These are phyloP conservation scores for Tetrahymena malaccensis DNA, from an alignment of 73 alveolate species.

Conservation along the genomic window DNA sequence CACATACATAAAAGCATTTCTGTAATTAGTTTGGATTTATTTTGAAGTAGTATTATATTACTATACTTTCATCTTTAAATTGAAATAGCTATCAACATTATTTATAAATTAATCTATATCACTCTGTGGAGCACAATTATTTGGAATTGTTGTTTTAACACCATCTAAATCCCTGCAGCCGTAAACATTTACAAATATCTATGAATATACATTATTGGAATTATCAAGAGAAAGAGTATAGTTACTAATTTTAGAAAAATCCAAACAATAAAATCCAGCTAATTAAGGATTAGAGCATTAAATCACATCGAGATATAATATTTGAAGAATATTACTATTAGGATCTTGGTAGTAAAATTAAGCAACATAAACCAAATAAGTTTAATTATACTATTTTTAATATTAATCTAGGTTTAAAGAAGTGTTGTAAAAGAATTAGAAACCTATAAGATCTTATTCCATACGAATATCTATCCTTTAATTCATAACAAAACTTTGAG, in stretches of 20 bases:
- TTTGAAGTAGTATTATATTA: background rate
- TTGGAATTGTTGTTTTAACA: background rate
- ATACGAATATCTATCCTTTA: background rate
- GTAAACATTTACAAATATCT: too few relatives aligned
- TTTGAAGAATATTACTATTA: too few relatives aligned
- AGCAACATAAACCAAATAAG: background rate
- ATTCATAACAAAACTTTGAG: background rate
- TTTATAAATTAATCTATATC: background rate
- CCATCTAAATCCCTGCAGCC: background rate
- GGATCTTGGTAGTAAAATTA: background rate
- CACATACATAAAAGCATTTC: background rate
- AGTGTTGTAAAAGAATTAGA: too few relatives aligned
- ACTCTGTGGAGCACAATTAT: background rate
- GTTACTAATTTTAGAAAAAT: background rate
- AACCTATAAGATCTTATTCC: background rate
- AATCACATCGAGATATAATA: background rate
- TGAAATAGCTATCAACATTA: background rate
- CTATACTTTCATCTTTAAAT: background rate
- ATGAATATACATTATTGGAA: background rate
- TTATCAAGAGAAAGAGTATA: background rate
- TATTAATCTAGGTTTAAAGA: background rate
- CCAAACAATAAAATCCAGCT: background rate
- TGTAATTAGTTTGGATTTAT: background rate
- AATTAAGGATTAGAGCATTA: background rate
- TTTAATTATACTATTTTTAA: too few relatives aligned